Conservation (phyloP, 2,329 filamentous ascomycete species). For the Microsporum ferrugineum region DNA sequence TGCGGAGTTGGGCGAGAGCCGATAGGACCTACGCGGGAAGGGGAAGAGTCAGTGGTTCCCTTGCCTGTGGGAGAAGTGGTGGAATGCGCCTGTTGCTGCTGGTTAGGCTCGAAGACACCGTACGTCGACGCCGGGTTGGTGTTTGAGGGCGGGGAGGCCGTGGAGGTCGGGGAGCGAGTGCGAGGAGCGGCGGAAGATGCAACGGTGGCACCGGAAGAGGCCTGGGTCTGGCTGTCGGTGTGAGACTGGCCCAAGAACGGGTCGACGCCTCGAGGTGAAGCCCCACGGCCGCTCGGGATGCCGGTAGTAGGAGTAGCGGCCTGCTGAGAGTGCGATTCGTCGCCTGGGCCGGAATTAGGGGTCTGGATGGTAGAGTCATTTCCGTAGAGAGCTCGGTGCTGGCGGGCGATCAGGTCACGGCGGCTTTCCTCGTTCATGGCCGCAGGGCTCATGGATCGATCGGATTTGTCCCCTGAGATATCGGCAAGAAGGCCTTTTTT, state of each 20-base stretch:
- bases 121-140: slow-evolving; percentile 40
- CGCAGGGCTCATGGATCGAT: slow-evolving; percentile 72
- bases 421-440: slow-evolving; percentile 92
- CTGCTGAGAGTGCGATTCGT: slow-evolving; percentile 57
- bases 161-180: slow-evolving; percentile 57
- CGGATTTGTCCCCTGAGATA: slow-evolving; percentile 64
- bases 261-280: slow-evolving; percentile 72
- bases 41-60: slow-evolving; percentile 54
- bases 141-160: slow-evolving; percentile 61
- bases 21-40: slow-evolving; percentile 74
- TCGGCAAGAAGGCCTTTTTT: slow-evolving; percentile 53
- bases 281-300: slow-evolving; percentile 55
- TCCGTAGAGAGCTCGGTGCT: slow-evolving; percentile 88
- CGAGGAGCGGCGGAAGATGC: slow-evolving; percentile 32
- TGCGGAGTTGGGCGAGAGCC: slow-evolving; percentile 60
- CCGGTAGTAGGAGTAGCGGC: slow-evolving; percentile 35
- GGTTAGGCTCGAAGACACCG: slow-evolving; percentile 48
- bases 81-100: slow-evolving; percentile 50
- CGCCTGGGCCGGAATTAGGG: slow-evolving; percentile 54
- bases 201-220: slow-evolving; percentile 29
- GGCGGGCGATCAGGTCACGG: slow-evolving; percentile 87
- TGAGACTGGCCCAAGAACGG: slow-evolving; percentile 45
- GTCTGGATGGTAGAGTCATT: slow-evolving; percentile 56
- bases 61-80: slow-evolving; percentile 81
- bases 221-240: slow-evolving; percentile 36